phyloP scores from a whole-genome alignment of 768 basidiomycete species.

The Strobilomyces confusus region DNA sequence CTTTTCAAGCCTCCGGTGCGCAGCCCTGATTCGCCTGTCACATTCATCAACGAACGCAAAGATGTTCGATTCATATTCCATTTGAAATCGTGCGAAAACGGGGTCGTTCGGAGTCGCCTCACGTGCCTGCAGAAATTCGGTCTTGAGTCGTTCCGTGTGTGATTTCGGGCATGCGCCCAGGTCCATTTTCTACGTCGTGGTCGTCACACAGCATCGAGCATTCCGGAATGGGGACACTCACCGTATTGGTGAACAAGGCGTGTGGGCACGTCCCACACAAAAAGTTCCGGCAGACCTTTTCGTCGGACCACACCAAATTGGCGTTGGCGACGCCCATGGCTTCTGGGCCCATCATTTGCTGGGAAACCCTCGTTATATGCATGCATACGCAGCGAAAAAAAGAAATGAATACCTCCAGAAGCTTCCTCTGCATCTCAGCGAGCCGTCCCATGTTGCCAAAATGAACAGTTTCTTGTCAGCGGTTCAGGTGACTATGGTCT shows the following conservation, averaged over 20 bases:
- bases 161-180: slow-evolving; percentile 96
- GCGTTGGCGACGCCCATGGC: slow-evolving; percentile 95
- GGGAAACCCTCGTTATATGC: slow-evolving; percentile 8
- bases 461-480: slow-evolving; percentile 7
- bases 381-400: slow-evolving; percentile 4
- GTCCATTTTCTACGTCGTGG: slow-evolving; percentile 83
- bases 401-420: slow-evolving; percentile 56
- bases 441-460: slow-evolving; percentile 76
- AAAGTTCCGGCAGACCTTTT: slow-evolving; percentile 98
- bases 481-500: background rate
- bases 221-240: slow-evolving; percentile 37
- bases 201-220: slow-evolving; percentile 1
- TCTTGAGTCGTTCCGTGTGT: slow-evolving; percentile 91
- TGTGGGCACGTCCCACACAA: slow-evolving; percentile 99
- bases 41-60: slow-evolving; percentile 97
- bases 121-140: slow-evolving; percentile 78
- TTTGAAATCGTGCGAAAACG: slow-evolving; percentile 83
- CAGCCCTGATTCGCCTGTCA: slow-evolving; percentile 90
- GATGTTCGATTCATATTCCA: slow-evolving; percentile 94
- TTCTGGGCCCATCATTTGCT: slow-evolving; percentile 99
- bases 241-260: slow-evolving; percentile 95
- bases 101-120: slow-evolving; percentile 75
- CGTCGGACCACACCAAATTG: slow-evolving; percentile 90
- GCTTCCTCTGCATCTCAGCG: slow-evolving; percentile 97
- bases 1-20: slow-evolving; percentile 95